Percentiles rank a stretch among this genome's conserved stretches.
Conservation (phyloP, 371 early-diverging fungal genomes). For the Blastocladiella emersonii region DNA sequence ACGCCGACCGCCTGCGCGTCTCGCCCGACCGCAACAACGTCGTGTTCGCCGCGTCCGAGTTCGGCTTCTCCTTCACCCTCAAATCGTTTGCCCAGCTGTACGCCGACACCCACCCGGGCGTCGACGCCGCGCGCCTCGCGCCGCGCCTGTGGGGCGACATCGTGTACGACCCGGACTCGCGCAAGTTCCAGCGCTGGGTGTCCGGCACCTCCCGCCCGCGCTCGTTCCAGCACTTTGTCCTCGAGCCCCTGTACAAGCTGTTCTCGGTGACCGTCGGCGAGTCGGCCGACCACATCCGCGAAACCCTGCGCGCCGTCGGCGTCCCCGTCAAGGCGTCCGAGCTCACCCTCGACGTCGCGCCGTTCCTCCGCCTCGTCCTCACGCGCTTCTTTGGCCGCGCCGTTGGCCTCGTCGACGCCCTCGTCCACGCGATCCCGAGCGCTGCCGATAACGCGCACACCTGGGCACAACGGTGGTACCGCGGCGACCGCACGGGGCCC, state of each 20-base stretch:
- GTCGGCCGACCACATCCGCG: constrained; percentile 45
- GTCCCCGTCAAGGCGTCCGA: constrained; percentile 67
- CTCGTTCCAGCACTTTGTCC: constrained; percentile 92
- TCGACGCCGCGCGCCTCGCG: constrained; percentile 70
- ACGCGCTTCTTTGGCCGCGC: constrained; percentile 81
- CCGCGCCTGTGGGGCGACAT: constrained; percentile 94
- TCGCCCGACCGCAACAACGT: constrained; percentile 94
- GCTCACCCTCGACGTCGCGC: constrained; percentile 63
- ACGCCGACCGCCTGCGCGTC: constrained; percentile 36
- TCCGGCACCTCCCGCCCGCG: constrained; percentile 41
- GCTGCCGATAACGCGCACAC: constrained; percentile 57
- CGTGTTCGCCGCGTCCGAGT: constrained; percentile 81
- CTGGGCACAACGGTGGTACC: constrained; percentile 25
- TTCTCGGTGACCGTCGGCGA: constrained; percentile 72
- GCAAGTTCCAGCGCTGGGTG: constrained; percentile 63
- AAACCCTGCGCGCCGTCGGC: constrained; percentile 57
- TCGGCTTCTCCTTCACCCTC: constrained; percentile 91
- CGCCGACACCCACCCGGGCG: constrained; percentile 41
- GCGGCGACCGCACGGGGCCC: constrained; percentile 37
- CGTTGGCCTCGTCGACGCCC: constrained; percentile 82
- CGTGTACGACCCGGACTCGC: constrained; percentile 64
- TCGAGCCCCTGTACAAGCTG: constrained; percentile 91
- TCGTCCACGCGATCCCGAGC: constrained; percentile 58
- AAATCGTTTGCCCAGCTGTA: constrained; percentile 87
- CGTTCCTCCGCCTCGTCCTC: constrained; percentile 63